Evolutionary conservation across 352 stramenopile genomes (phyloP), one percentile per base, ranked within the genome.

Genomic region (Globisporangium takayamanum): DNA sequence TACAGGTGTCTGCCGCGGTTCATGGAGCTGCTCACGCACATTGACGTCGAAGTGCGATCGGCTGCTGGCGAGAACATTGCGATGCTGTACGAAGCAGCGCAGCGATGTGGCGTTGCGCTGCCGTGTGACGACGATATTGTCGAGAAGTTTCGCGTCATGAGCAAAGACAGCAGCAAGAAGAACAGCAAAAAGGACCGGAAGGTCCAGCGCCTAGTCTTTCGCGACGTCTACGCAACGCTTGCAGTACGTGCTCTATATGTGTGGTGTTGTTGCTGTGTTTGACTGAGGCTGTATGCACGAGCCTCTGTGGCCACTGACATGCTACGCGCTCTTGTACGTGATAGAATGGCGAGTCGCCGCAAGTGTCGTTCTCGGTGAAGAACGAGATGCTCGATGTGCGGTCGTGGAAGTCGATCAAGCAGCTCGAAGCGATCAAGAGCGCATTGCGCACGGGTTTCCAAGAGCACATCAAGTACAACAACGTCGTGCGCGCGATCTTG

Each of bases 151-250:
- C 72, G 72, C 16, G 64, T 73, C 37, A 85, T 95, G 82, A 94
- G 84, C 78, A 94, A 94, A 60, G 80, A 92, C 47, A 93, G 61
- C 70, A 94, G 79, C 72, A 95, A 95, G 70, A 94, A 91, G 63
- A 92, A 84, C 66, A 93, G 80, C 71, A 95, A 95, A 62, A 92
- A 93, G 51, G 86, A 95, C 47, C 84, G 86, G 28, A 95, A 95
- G 57, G 80, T 80, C 2, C 86, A 95, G 63, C 80, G 82, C 28
- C 72, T 84, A 45, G 82, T 93, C 14, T 95, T 95, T 50, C 80
- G 86, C 22, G 84, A 95, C 56, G 85, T 95, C 57, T 62, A 94
- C 51, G 83, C 74, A 2, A 94, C 86, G 4, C 69, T 95, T 30
- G 69, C 73, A 42, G 84, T 93, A 72, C 45, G 78, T 67, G 20